Conservation (phyloP, 2,329 filamentous ascomycete genomes). For the Pseudogymnoascus sp. region DNA sequence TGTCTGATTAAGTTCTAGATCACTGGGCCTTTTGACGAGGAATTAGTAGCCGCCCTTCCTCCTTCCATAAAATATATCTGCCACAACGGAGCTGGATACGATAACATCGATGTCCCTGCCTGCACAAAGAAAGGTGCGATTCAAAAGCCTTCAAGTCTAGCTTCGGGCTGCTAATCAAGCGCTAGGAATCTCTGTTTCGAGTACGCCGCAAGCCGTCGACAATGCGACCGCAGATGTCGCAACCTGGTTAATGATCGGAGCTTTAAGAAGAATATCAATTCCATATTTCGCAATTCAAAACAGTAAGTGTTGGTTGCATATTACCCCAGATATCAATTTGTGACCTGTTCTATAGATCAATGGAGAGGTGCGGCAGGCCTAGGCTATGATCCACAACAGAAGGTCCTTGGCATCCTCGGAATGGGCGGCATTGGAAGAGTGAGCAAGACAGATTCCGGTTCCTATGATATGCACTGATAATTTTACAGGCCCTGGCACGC, state of each 20-base stretch:
- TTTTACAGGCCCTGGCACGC: conserved; percentile 53
- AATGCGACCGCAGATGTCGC: conserved; percentile 72
- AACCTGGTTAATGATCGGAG: conserved; percentile 72
- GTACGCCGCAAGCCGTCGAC: conserved; percentile 67
- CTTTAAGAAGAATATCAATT: conserved; percentile 62
- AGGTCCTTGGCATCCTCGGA: conserved; percentile 68
- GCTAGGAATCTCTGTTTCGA: conserved; percentile 57
- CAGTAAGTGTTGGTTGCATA: not conserved
- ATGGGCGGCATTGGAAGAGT: conserved; percentile 71
- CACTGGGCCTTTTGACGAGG: conserved; percentile 65
- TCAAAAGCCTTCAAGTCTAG: conserved; percentile 39
- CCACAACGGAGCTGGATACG: conserved; percentile 69
- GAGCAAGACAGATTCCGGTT: not conserved
- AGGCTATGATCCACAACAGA: conserved; percentile 61
- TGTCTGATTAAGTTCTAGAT: conserved; percentile 15
- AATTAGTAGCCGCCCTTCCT: conserved; percentile 53
- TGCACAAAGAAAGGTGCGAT: conserved; percentile 49
- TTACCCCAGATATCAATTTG: not conserved
- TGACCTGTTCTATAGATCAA: not conserved
- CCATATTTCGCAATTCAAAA: conserved; percentile 8
- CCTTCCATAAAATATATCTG: conserved; percentile 47
- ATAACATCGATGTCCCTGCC: conserved; percentile 65
- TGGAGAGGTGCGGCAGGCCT: conserved; percentile 42
- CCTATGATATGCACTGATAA: not conserved
- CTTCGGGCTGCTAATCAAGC: not conserved